A percentile compares a stretch with the other conserved stretches of the same genome.
Conservation (phyloP, 169 alveolate genomes). For the Cryptosporidium andersoni region DNA sequence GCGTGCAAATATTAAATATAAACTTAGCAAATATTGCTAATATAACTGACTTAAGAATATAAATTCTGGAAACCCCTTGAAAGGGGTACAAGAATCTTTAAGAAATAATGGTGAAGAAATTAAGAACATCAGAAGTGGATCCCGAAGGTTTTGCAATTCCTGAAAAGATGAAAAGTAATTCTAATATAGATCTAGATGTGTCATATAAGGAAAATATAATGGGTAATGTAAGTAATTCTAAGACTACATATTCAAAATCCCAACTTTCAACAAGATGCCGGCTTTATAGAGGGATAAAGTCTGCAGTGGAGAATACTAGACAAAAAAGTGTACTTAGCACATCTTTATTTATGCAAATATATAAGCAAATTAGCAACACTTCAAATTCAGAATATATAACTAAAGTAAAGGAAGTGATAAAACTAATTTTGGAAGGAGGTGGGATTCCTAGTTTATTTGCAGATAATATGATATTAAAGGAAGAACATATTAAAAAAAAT, state of each 20-base stretch:
- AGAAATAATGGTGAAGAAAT: constrained; percentile 31
- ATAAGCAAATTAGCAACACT: constrained; percentile 2
- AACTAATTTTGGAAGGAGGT: constrained; percentile 44
- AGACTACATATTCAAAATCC: constrained; percentile 17
- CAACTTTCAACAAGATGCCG: constrained; percentile 60
- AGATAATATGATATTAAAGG: not conserved
- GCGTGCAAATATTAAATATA: no score
- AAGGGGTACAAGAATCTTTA: not conserved
- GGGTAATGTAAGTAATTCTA: not conserved
- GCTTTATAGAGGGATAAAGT: constrained; percentile 22
- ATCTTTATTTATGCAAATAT: constrained; percentile 32
- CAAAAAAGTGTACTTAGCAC: constrained; percentile 9
- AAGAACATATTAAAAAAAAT: constrained; percentile 5
- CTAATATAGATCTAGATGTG: not conserved
- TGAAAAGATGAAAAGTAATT: constrained; percentile 14
- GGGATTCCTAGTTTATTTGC: constrained; percentile 61
- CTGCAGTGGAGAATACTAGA: constrained; percentile 45
- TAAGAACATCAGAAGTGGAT: constrained; percentile 32
- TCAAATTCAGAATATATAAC: constrained; percentile 27
- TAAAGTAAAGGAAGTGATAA: constrained; percentile 37
- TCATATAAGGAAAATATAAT: constrained; percentile 18
- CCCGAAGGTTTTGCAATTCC: constrained; percentile 63
- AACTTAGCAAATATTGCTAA: no score
- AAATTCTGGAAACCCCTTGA: not conserved
- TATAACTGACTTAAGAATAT: no score